Evolutionary conservation across 2,329 filamentous ascomycete genomes (phyloP).

Genomic region (Hortaea werneckii): DNA sequence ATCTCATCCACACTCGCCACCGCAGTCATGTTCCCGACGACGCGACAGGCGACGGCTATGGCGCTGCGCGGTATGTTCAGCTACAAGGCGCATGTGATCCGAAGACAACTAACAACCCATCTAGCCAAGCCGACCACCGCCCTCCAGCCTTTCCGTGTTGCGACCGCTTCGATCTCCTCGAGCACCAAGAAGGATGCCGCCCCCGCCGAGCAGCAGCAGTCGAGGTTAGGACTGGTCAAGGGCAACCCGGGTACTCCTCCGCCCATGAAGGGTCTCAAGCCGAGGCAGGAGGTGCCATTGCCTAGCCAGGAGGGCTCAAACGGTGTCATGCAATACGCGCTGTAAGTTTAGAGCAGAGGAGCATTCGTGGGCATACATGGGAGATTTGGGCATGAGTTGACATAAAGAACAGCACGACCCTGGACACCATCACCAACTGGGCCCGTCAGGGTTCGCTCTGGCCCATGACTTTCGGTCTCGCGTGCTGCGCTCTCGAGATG

Average conservation of each 20-base stretch:
- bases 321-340: conserved; percentile 71
- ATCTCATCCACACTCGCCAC: not conserved
- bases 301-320: conserved; percentile 71
- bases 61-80: conserved; percentile 42
- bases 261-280: conserved; percentile 41
- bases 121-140: conserved; percentile 56
- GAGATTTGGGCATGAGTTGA: conserved; percentile 9
- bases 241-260: conserved; percentile 44
- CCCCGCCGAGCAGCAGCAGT: conserved; percentile 38
- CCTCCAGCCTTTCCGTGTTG: conserved; percentile 52
- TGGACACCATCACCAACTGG: conserved; percentile 77
- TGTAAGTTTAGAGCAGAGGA: conserved; percentile 48
- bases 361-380: not conserved
- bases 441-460: conserved; percentile 73
- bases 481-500: conserved; percentile 86
- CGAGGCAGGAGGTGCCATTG: conserved; percentile 60
- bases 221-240: conserved; percentile 37
- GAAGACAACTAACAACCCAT: conserved; percentile 1
- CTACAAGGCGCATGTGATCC: conserved; percentile 9
- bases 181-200: conserved; percentile 55
- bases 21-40: conserved; percentile 40
- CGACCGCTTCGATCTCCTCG: conserved; percentile 52
- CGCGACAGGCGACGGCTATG: conserved; percentile 43
- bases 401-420: conserved; percentile 49
- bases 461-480: conserved; percentile 82